Evolutionary conservation across 2,329 filamentous ascomycete genomes (phyloP).

Genomic region (Ilyonectria robusta): DNA sequence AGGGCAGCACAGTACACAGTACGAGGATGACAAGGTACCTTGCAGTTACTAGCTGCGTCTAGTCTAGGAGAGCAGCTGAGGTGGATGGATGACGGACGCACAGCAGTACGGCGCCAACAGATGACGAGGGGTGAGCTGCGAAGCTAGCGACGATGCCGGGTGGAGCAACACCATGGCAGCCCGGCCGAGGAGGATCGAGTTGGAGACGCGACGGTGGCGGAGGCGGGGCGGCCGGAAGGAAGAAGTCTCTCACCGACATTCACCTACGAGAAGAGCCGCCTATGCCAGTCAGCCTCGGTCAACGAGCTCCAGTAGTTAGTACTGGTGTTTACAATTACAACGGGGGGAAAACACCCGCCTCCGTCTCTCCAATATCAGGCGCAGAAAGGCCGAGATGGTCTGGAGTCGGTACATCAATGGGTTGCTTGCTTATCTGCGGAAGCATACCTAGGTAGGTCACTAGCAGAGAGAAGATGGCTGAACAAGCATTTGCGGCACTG

Average conservation of each 20-base stretch:
- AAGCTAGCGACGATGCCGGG: constrained; percentile 20
- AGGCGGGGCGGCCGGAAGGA: constrained; percentile 25
- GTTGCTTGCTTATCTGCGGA: constrained; percentile 3
- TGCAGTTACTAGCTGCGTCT: constrained; percentile 19
- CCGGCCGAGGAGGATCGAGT: constrained; percentile 11
- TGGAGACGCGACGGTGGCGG: constrained; percentile 20
- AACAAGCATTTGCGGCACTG: background rate
- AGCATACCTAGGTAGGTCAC: background rate
- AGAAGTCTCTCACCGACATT: constrained; percentile 32
- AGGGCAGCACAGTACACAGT: constrained; percentile 21
- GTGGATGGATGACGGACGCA: constrained; percentile 15
- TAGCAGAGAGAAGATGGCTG: background rate
- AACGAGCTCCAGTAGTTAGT: background rate
- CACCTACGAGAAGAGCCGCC: constrained; percentile 8
- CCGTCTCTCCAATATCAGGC: background rate
- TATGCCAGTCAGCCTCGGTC: background rate
- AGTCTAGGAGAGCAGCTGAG: constrained; percentile 13
- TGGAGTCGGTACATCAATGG: background rate
- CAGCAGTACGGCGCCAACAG: constrained; percentile 20
- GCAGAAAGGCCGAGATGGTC: background rate
- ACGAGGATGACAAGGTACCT: constrained; percentile 28
- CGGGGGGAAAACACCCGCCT: background rate
- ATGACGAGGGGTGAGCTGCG: background rate
- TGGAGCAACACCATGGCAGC: constrained; percentile 18
- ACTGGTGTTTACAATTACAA: background rate